phyloP scores from a whole-genome alignment of 2,329 filamentous ascomycete species.

The Claviceps purpurea region DNA sequence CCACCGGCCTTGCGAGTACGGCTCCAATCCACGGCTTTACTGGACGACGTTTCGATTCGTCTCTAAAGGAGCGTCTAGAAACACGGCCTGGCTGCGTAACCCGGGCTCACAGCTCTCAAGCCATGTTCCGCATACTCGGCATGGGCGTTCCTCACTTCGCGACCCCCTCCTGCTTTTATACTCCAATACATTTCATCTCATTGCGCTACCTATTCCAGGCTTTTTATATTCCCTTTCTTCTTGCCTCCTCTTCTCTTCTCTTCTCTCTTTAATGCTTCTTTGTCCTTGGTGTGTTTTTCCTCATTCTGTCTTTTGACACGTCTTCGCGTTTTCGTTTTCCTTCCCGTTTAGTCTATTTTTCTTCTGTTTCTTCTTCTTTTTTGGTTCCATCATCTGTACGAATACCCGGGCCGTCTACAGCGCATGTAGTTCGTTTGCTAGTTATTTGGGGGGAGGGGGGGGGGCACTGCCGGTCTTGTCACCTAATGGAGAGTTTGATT shows the following conservation, averaged over 20 bases:
- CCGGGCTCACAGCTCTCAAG: too few relatives aligned
- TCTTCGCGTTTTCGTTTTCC: not conserved
- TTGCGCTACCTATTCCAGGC: too few relatives aligned
- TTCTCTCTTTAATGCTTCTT: not conserved
- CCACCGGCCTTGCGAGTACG: too few relatives aligned
- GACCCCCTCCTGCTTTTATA: not conserved
- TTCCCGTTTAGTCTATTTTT: not conserved
- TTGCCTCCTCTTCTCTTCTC: not conserved
- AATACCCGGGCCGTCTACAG: slow-evolving; percentile 6
- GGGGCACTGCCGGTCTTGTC: not conserved
- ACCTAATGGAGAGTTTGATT: not conserved
- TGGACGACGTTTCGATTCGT: too few relatives aligned
- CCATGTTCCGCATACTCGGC: too few relatives aligned
- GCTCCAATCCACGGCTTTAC: too few relatives aligned
- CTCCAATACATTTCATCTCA: not conserved
- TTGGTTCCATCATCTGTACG: slow-evolving; percentile 3
- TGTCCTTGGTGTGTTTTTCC: not conserved
- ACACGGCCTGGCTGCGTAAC: too few relatives aligned
- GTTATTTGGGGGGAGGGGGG: not conserved
- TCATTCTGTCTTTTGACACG: too few relatives aligned
- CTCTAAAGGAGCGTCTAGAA: too few relatives aligned
- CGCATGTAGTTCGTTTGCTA: not conserved
- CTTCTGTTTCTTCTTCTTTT: not conserved
- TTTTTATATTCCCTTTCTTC: not conserved
- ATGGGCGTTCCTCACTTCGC: too few relatives aligned